These are phyloP conservation scores for Talaromyces proteolyticus DNA, from an alignment of 495 filamentous ascomycete genomes.

Conservation along the genomic window DNA sequence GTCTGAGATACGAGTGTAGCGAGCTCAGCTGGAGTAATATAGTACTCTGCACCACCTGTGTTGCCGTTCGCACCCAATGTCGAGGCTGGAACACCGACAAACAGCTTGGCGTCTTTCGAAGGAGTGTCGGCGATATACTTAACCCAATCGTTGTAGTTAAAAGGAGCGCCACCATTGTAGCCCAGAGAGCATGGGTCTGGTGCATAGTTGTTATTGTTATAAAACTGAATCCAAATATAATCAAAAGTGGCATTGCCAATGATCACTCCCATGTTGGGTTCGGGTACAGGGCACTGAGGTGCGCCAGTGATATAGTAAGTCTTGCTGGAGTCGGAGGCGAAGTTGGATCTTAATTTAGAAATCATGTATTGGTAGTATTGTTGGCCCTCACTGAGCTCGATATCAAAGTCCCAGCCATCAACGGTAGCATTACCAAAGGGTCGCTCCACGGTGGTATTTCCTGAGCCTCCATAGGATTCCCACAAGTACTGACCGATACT, in stretches of 20 bases:
- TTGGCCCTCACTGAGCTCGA: slow-evolving; percentile 18
- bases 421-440: slow-evolving; percentile 49
- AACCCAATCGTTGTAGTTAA: not conserved
- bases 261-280: slow-evolving; percentile 41
- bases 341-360: slow-evolving; percentile 34
- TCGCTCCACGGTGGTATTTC: slow-evolving; percentile 21
- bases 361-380: slow-evolving; percentile 38
- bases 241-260: slow-evolving; percentile 22
- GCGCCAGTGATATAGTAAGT: slow-evolving; percentile 50
- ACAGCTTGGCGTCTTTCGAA: slow-evolving; percentile 36
- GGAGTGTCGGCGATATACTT: slow-evolving; percentile 30
- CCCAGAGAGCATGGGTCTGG: not conserved
- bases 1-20: slow-evolving; percentile 22
- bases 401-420: slow-evolving; percentile 58
- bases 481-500: slow-evolving; percentile 44
- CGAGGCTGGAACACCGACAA: slow-evolving; percentile 41
- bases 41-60: slow-evolving; percentile 39
- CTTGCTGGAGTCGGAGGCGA: slow-evolving; percentile 35
- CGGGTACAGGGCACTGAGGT: slow-evolving; percentile 50
- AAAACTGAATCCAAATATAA: slow-evolving; percentile 39
- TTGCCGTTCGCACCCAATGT: slow-evolving; percentile 12
- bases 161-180: not conserved
- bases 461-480: slow-evolving; percentile 37
- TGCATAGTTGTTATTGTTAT: slow-evolving; percentile 28
- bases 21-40: slow-evolving; percentile 33